A percentile compares a stretch with the other conserved stretches of the same genome.
Evolutionary conservation across 805 yeast species (phyloP).

Genomic region (Pichia scutulata): DNA sequence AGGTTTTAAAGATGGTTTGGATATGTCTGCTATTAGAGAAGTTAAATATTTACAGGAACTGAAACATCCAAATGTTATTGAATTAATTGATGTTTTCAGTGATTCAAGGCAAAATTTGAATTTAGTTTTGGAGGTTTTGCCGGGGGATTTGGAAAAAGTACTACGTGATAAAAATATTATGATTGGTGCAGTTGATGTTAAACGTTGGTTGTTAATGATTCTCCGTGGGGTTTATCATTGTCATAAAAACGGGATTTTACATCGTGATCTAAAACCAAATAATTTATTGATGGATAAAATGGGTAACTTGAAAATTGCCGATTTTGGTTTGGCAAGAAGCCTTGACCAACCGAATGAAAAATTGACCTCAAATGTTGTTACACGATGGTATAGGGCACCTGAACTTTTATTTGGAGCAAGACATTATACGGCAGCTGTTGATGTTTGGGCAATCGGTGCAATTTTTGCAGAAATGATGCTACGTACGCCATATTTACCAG

Average conservation of each 20-base stretch:
- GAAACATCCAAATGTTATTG: conserved; percentile 73
- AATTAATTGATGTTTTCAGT: conserved; percentile 80
- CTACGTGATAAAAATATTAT: conserved; percentile 72
- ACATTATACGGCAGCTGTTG: conserved; percentile 84
- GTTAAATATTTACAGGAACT: conserved; percentile 83
- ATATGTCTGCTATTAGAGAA: conserved; percentile 95
- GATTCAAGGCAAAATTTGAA: conserved; percentile 56
- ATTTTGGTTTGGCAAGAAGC: conserved; percentile 92
- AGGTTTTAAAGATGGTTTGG: conserved; percentile 90
- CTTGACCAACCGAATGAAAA: conserved; percentile 69
- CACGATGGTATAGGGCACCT: conserved; percentile 97
- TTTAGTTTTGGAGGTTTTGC: conserved; percentile 86
- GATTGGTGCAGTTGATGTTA: conserved; percentile 80
- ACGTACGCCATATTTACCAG: conserved; percentile 91
- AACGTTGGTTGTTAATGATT: conserved; percentile 92
- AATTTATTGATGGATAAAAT: conserved; percentile 79
- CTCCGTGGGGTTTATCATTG: conserved; percentile 92
- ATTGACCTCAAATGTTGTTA: conserved; percentile 89
- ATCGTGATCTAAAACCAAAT: conserved; percentile 90
- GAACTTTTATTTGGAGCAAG: conserved; percentile 83
- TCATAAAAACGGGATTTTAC: conserved; percentile 83
- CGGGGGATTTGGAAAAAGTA: conserved; percentile 83
- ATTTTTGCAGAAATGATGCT: conserved; percentile 95
- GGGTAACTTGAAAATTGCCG: conserved; percentile 89
- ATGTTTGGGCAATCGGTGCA: conserved; percentile 94